Evolutionary conservation across 257 asterid genomes (phyloP).

Genomic region (Echium plantagineum): DNA sequence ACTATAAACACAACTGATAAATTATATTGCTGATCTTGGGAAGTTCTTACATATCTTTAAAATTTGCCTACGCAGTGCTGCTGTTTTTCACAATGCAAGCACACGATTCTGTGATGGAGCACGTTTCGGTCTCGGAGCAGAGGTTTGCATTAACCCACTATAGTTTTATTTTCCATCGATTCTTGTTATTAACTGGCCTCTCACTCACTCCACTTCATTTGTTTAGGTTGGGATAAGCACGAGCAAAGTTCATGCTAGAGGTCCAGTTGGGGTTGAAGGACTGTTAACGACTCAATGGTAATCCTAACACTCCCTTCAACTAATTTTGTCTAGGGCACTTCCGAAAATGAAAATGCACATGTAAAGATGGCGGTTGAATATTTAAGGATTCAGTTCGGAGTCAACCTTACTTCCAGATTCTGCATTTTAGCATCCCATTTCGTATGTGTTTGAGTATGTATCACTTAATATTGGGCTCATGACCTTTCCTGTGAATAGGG

Average conservation of each 20-base stretch:
- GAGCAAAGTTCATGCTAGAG: slow-evolving; percentile 64
- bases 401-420: neutral
- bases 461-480: too few relatives aligned
- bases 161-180: neutral
- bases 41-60: neutral
- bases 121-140: slow-evolving; percentile 75
- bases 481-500: slow-evolving; percentile 22
- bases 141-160: slow-evolving; percentile 15
- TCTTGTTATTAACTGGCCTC: neutral
- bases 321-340: neutral
- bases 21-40: neutral
- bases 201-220: neutral
- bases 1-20: too few relatives aligned
- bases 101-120: slow-evolving; percentile 67
- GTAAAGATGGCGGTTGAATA: neutral
- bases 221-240: slow-evolving; percentile 64
- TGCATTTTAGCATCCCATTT: neutral
- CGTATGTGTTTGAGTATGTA: neutral
- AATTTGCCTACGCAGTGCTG: slow-evolving; percentile 33
- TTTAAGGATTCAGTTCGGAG: neutral
- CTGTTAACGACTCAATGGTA: slow-evolving; percentile 54
- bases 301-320: neutral
- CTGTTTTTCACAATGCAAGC: slow-evolving; percentile 62
- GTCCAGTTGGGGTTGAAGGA: slow-evolving; percentile 73
- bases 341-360: neutral